A percentile compares a stretch with the other conserved stretches of the same genome.
Evolutionary conservation across 148 eudicot genomes (phyloP).

Genomic region (Rhododendron vialii): DNA sequence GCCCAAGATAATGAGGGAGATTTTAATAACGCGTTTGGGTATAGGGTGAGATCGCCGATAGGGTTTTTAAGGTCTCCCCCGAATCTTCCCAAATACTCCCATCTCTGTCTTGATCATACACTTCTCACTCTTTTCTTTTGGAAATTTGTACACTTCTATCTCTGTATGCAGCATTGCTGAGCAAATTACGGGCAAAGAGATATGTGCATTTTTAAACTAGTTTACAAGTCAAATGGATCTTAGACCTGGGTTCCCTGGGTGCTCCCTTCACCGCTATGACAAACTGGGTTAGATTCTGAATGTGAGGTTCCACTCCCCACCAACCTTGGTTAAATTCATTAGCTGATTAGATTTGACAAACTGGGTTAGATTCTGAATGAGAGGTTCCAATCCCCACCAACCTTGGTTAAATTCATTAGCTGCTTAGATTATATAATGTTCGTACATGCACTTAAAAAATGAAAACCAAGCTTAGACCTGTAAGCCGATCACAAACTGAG

Average conservation of each 20-base stretch:
- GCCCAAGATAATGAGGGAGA: too few species aligned
- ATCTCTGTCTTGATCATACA: too few species aligned
- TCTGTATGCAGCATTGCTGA: too few species aligned
- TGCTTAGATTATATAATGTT: background rate
- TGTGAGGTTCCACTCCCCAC: too few species aligned
- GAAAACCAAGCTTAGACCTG: background rate
- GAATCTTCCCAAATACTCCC: too few species aligned
- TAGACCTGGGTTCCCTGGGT: background rate
- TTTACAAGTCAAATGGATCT: background rate
- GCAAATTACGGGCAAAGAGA: too few species aligned
- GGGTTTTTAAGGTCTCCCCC: too few species aligned
- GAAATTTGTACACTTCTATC: background rate
- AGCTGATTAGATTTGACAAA: background rate
- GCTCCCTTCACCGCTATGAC: background rate
- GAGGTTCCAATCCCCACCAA: too few species aligned
- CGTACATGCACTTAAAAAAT: too few species aligned
- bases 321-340: background rate
- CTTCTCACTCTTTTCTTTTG: background rate
- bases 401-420: background rate
- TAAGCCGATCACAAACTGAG: background rate
- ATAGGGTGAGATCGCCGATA: too few species aligned
- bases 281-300: background rate
- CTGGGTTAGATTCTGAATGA: background rate
- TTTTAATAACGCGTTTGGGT: too few species aligned
- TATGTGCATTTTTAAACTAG: background rate